These are phyloP conservation scores for Candida sp. DNA, from an alignment of 1,139 yeast species.

Conservation along the genomic window DNA sequence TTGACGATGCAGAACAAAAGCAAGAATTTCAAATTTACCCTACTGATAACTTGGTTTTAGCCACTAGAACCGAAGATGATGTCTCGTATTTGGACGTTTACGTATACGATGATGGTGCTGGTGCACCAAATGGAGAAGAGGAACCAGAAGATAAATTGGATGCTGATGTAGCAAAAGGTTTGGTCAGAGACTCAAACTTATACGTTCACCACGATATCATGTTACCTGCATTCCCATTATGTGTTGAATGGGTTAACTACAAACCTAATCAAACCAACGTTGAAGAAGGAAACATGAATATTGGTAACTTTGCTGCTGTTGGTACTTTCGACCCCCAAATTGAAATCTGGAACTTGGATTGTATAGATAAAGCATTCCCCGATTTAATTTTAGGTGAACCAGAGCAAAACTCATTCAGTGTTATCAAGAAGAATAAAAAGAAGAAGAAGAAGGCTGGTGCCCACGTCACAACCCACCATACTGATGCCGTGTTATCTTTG, in stretches of 20 bases:
- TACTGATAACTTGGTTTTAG: constrained; percentile 83
- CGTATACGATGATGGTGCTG: constrained; percentile 93
- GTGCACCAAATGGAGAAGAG: constrained; percentile 63
- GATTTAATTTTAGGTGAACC: constrained; percentile 88
- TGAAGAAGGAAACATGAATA: constrained; percentile 32
- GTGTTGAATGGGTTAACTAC: constrained; percentile 93
- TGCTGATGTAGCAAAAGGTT: constrained; percentile 65
- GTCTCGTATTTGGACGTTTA: constrained; percentile 89
- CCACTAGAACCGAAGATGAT: constrained; percentile 96
- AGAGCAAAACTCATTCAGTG: constrained; percentile 43
- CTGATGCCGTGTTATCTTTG: constrained; percentile 89
- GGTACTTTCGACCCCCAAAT: constrained; percentile 98
- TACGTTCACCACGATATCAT: constrained; percentile 96
- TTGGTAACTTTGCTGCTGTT: constrained; percentile 91
- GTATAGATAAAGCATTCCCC: constrained; percentile 92
- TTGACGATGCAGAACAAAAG: constrained; percentile 67
- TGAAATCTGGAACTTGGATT: constrained; percentile 95
- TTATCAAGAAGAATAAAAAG: constrained; percentile 43
- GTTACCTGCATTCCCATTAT: constrained; percentile 96
- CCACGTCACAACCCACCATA: constrained; percentile 78
- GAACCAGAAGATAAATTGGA: constrained; percentile 63
- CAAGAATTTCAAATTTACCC: constrained; percentile 85
- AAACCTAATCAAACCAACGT: constrained; percentile 47
- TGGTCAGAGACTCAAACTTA: constrained; percentile 67
- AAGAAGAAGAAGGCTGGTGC: constrained; percentile 46